Conservation (phyloP, 1,284 basidiomycete genomes). For the Rhodotorula sp. region DNA sequence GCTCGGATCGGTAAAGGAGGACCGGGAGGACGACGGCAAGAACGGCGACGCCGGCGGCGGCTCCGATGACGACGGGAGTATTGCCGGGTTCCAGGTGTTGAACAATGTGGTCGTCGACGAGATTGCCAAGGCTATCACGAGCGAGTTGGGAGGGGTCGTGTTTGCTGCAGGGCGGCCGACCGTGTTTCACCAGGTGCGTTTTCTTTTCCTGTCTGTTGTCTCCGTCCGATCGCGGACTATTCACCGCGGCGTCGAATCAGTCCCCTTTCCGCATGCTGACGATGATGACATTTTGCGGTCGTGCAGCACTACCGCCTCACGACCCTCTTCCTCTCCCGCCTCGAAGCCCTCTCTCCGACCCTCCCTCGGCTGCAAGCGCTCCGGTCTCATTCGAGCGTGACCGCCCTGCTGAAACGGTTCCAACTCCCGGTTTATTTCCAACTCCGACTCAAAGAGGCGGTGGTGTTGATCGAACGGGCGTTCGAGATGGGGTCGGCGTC, state of each 20-base stretch:
- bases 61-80: not conserved
- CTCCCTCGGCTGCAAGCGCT: slow-evolving; percentile 65
- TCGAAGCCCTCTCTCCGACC: slow-evolving; percentile 80
- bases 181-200: slow-evolving; percentile 64
- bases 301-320: slow-evolving; percentile 85
- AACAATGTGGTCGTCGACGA: slow-evolving; percentile 85
- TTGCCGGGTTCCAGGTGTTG: slow-evolving; percentile 69
- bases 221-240: no score
- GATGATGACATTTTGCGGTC: no score
- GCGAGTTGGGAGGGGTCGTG: slow-evolving; percentile 73
- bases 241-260: no score
- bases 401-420: slow-evolving; percentile 79
- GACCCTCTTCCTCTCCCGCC: slow-evolving; percentile 74
- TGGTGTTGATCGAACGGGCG: slow-evolving; percentile 67
- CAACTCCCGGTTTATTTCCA: slow-evolving; percentile 98
- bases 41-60: no score
- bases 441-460: slow-evolving; percentile 92
- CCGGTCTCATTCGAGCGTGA: slow-evolving; percentile 68
- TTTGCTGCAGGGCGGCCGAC: slow-evolving; percentile 88
- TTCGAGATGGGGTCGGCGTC: slow-evolving; percentile 25
- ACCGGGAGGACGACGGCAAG: no score
- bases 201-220: no score
- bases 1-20: no score
- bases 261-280: not conserved
- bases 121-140: slow-evolving; percentile 71